phyloP scores from a whole-genome alignment of 371 early-diverging fungal genomes.

The Mucor sp. region DNA sequence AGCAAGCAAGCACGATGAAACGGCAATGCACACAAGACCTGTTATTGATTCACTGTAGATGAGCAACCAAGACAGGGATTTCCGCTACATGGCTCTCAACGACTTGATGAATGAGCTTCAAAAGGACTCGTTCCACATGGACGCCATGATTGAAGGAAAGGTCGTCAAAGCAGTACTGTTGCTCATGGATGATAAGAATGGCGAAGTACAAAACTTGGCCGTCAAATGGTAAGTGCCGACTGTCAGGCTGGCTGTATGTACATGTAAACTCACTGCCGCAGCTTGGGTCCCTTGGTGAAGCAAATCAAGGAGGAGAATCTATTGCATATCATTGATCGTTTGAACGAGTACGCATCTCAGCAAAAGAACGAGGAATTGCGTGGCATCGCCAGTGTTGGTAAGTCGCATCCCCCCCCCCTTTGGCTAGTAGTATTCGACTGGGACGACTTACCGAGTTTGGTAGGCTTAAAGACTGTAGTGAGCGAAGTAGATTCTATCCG shows the following conservation, averaged over 20 bases:
- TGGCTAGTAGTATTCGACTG: neutral
- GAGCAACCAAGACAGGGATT: conserved; percentile 82
- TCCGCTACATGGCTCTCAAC: conserved; percentile 92
- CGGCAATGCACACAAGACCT: too few relatives aligned
- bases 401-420: neutral
- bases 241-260: neutral
- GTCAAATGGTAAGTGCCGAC: conserved; percentile 73
- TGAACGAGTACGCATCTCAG: conserved; percentile 61
- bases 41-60: too few relatives aligned
- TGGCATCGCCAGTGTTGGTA: conserved; percentile 83
- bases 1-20: too few relatives aligned
- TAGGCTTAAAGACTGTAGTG: conserved; percentile 79
- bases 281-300: conserved; percentile 77
- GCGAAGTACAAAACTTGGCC: conserved; percentile 93
- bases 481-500: conserved; percentile 55
- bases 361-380: conserved; percentile 63
- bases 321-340: conserved; percentile 67
- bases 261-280: too few relatives aligned
- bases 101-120: conserved; percentile 83
- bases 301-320: conserved; percentile 70
- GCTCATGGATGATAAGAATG: conserved; percentile 83
- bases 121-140: conserved; percentile 59
- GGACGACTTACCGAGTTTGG: neutral
- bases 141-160: conserved; percentile 66
- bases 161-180: conserved; percentile 72